Evolutionary conservation across 75 land plant genomes (phyloP).

Genomic region (Pinus taeda): DNA sequence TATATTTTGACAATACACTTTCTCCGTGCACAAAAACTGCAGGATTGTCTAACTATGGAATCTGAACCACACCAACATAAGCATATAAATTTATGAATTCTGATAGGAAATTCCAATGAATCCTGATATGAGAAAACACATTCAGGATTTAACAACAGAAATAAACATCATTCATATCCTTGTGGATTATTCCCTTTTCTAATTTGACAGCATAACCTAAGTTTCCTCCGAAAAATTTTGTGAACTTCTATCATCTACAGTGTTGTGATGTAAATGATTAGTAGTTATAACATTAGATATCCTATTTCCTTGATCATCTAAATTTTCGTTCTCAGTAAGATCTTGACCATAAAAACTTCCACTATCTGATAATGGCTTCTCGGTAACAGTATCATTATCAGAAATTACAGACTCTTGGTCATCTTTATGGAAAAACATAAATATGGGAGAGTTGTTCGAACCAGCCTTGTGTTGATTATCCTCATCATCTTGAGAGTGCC

Average conservation of each 20-base stretch:
- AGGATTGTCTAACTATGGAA: no score
- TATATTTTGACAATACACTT: no score
- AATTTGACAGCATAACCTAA: background rate
- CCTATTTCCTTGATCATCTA: slow-evolving; percentile 1
- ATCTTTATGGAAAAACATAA: background rate
- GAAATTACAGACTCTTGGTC: slow-evolving; percentile 6
- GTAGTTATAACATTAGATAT: background rate
- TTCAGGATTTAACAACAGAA: background rate
- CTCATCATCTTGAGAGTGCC: background rate
- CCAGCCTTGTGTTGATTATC: background rate
- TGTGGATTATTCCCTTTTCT: background rate
- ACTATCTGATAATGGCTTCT: slow-evolving; percentile 6
- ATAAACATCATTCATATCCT: background rate
- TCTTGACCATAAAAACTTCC: background rate
- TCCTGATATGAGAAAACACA: no score
- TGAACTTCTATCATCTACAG: slow-evolving; percentile 1
- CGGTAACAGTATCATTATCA: background rate
- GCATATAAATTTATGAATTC: background rate
- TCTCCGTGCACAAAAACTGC: no score
- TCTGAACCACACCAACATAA: background rate
- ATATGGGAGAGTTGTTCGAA: background rate
- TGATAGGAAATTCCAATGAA: background rate
- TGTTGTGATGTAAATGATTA: slow-evolving; percentile 1
- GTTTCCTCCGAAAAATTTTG: background rate
- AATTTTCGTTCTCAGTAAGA: background rate